phyloP scores from a whole-genome alignment of 768 basidiomycete species.

The Rickenella mellea region DNA sequence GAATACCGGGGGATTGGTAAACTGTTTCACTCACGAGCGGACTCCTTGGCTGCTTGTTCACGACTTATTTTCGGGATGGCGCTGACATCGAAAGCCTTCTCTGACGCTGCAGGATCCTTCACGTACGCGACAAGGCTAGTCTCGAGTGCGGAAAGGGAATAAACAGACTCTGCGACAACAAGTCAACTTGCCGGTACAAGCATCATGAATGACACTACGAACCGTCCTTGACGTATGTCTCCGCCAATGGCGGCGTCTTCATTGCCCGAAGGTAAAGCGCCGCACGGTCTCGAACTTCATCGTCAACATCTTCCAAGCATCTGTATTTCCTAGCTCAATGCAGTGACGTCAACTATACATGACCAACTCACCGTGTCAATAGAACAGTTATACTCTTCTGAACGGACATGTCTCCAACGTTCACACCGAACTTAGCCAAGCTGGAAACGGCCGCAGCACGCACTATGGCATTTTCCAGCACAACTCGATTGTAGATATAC shows the following conservation, averaged over 20 bases:
- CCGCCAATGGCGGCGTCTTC: constrained; percentile 69
- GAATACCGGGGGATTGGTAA: not conserved
- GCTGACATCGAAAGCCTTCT: constrained; percentile 74
- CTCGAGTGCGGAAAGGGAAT: constrained; percentile 84
- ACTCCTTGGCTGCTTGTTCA: constrained; percentile 81
- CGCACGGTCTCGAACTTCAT: constrained; percentile 96
- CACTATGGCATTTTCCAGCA: constrained; percentile 96
- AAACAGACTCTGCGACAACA: constrained; percentile 69
- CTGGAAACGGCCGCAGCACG: constrained; percentile 92
- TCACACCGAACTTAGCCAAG: constrained; percentile 94
- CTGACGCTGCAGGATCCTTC: constrained; percentile 63
- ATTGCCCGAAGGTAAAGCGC: constrained; percentile 87
- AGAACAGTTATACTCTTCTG: constrained; percentile 84
- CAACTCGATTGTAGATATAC: constrained; percentile 99
- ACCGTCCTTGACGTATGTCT: constrained; percentile 92
- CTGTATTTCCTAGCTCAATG: constrained; percentile 26
- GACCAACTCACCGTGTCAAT: constrained; percentile 55
- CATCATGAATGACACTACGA: constrained; percentile 11
- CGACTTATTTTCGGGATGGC: constrained; percentile 92
- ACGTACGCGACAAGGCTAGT: constrained; percentile 90
- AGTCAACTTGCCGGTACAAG: constrained; percentile 1
- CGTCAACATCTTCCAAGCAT: constrained; percentile 96
- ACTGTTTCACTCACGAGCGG: constrained; percentile 57
- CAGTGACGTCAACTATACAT: constrained; percentile 3
- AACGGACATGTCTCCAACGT: constrained; percentile 66